A percentile compares a stretch with the other conserved stretches of the same genome.
These are phyloP conservation scores for Aegle marmelos DNA, from an alignment of 345 rosid species.

Conservation along the genomic window DNA sequence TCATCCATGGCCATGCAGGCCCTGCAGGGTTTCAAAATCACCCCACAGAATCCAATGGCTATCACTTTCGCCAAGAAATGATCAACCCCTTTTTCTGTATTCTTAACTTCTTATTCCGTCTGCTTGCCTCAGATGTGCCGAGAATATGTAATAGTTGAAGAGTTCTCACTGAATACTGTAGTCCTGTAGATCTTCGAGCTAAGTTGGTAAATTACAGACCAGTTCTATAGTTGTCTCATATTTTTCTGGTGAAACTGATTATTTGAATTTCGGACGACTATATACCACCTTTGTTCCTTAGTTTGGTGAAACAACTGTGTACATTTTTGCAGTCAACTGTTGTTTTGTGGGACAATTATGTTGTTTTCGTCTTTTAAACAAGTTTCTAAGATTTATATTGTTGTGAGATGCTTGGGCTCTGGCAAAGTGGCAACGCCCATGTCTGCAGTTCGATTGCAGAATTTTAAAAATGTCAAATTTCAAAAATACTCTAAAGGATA, in stretches of 20 bases:
- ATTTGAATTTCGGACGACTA: neutral
- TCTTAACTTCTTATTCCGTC: neutral
- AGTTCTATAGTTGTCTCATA: neutral
- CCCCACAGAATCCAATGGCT: slow-evolving; percentile 82
- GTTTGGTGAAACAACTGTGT: neutral
- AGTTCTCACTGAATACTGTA: neutral
- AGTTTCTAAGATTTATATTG: neutral
- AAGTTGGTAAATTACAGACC: neutral
- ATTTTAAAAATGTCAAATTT: neutral
- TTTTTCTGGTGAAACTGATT: neutral
- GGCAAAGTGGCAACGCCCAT: neutral
- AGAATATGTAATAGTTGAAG: slow-evolving; percentile 5
- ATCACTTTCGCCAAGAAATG: slow-evolving; percentile 92
- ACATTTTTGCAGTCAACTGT: neutral
- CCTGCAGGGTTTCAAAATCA: slow-evolving; percentile 87
- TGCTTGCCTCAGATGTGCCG: neutral
- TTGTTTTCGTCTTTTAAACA: neutral
- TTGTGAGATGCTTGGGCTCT: neutral
- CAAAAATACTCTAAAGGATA: neutral
- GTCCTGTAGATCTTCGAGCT: neutral
- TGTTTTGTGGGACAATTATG: neutral
- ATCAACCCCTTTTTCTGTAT: neutral
- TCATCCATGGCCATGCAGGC: slow-evolving; percentile 84
- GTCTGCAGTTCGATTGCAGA: neutral
- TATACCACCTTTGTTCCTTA: neutral